phyloP scores from a whole-genome alignment of 805 yeast species.

The Maudiozyma pseudohumilis region DNA sequence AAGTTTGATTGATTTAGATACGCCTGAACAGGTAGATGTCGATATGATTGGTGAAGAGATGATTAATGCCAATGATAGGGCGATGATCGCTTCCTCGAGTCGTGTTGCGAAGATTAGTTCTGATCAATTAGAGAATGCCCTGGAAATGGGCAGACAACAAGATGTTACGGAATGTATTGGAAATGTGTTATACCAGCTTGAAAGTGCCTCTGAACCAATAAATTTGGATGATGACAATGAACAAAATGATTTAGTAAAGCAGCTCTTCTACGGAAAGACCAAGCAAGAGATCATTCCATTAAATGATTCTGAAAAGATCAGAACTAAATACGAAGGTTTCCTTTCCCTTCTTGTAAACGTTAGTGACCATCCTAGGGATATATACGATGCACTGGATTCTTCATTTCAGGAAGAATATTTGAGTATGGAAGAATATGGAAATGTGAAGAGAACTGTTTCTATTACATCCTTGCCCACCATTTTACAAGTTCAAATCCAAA shows the following conservation, averaged over 20 bases:
- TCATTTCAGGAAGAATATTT: slow-evolving; percentile 64
- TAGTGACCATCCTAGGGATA: slow-evolving; percentile 77
- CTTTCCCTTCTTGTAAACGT: slow-evolving; percentile 76
- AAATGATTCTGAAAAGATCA: slow-evolving; percentile 26
- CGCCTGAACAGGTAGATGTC: not conserved
- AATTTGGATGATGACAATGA: slow-evolving; percentile 62
- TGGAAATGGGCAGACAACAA: slow-evolving; percentile 84
- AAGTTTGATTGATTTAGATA: not conserved
- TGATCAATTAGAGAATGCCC: slow-evolving; percentile 63
- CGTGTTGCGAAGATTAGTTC: slow-evolving; percentile 31
- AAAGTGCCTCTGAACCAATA: slow-evolving; percentile 71
- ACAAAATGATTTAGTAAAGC: slow-evolving; percentile 72
- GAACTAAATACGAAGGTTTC: slow-evolving; percentile 63
- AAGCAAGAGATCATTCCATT: slow-evolving; percentile 62
- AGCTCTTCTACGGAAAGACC: slow-evolving; percentile 76
- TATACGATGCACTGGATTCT: slow-evolving; percentile 83
- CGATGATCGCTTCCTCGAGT: slow-evolving; percentile 13
- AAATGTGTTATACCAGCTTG: slow-evolving; percentile 83
- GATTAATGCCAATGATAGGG: not conserved
- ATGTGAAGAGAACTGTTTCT: slow-evolving; percentile 63
- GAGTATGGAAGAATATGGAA: slow-evolving; percentile 56
- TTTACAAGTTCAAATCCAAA: slow-evolving; percentile 84
- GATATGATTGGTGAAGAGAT: not conserved
- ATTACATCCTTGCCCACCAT: slow-evolving; percentile 67
- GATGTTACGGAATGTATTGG: slow-evolving; percentile 97